A percentile compares a stretch with the other conserved stretches of the same genome.
Evolutionary conservation across 2,329 filamentous ascomycete genomes (phyloP).

Genomic region (Fusarium avenaceum): DNA sequence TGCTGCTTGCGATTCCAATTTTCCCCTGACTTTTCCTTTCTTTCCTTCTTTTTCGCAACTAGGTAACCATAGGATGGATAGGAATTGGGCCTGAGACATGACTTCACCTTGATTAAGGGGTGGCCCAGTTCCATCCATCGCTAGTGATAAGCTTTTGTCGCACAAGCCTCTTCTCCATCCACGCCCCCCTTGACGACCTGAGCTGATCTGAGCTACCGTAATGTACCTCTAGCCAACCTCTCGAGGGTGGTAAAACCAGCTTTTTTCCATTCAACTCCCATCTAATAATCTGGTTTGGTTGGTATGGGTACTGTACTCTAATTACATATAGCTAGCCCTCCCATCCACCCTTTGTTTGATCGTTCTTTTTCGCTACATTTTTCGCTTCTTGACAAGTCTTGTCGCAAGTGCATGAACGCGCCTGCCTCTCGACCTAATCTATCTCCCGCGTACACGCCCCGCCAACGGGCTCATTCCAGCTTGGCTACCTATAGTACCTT

Average conservation of each 20-base stretch:
- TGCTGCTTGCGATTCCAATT: background rate
- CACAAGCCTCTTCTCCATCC: constrained; percentile 26
- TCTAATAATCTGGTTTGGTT: background rate
- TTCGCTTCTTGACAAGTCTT: constrained; percentile 13
- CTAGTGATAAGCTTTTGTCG: constrained; percentile 38
- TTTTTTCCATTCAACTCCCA: constrained; percentile 22
- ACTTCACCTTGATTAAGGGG: constrained; percentile 45
- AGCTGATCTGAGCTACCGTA: constrained; percentile 35
- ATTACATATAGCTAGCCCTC: constrained; percentile 40
- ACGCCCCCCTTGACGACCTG: constrained; percentile 37
- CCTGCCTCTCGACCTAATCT: constrained; percentile 41
- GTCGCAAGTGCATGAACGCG: constrained; percentile 25
- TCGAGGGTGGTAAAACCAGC: constrained; percentile 30
- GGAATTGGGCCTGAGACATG: constrained; percentile 49
- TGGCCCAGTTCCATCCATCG: background rate
- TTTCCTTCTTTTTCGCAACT: constrained; percentile 9
- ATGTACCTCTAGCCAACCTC: constrained; percentile 10
- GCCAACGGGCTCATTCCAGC: constrained; percentile 22
- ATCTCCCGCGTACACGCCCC: constrained; percentile 33
- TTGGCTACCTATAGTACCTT: constrained; percentile 1
- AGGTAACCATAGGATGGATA: constrained; percentile 8
- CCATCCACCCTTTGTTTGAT: background rate
- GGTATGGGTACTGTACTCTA: constrained; percentile 21
- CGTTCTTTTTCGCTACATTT: constrained; percentile 16
- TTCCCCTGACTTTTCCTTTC: constrained; percentile 1